Evolutionary conservation across 2,329 filamentous ascomycete species (phyloP), one percentile per base, ranked within the genome.

Genomic region (Clonostachys chloroleuca): DNA sequence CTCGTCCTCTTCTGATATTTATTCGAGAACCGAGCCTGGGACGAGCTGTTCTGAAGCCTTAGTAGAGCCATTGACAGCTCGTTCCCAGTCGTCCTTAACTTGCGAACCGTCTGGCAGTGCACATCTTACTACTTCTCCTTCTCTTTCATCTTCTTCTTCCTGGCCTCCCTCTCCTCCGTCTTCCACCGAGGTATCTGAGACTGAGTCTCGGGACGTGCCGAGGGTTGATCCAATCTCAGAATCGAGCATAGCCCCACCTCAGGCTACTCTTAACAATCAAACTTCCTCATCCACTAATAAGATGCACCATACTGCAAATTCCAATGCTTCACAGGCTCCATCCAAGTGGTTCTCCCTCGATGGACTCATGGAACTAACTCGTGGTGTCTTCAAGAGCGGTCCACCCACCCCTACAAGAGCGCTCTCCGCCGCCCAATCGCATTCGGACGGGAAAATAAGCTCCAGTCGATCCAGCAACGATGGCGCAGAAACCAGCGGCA

Each of bases 341-440:
- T 57, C 65, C 59, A 65, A 66, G 64, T 84, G 80, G 69, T 78
- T 80, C 66, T 82, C 83, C 64, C 73, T 81, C 75, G 77, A 80
- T 69, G 78, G 81, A 74, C 78, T 87, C 68, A 87, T 82, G 76
- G 87, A 86, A 88, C 92, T 96, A 90, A 96, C 91, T 82, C 79
- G 84, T 79, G 81, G 61, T 61, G 58, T 65, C 69, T 74, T 83
- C 76, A 95, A 96, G 92, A 95, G 90, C 75, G 94, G 89, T 58
- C 88, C 90, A 57, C 85, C 91, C 51, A 92, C 92, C 56, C 95
- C 92, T 47, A 92, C 90, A 54, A 86, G 92, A 70, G 88, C 92
- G 50, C 82, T 92, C 60, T 95, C 90, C 48, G 70, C 78, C 45
- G 75, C 78, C 49, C 76, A 77, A 40, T 75, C 77, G 12, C 72